Evolutionary conservation across 2,329 filamentous ascomycete species (phyloP), one percentile per base, ranked within the genome.

Genomic region (Diatrype stigma): DNA sequence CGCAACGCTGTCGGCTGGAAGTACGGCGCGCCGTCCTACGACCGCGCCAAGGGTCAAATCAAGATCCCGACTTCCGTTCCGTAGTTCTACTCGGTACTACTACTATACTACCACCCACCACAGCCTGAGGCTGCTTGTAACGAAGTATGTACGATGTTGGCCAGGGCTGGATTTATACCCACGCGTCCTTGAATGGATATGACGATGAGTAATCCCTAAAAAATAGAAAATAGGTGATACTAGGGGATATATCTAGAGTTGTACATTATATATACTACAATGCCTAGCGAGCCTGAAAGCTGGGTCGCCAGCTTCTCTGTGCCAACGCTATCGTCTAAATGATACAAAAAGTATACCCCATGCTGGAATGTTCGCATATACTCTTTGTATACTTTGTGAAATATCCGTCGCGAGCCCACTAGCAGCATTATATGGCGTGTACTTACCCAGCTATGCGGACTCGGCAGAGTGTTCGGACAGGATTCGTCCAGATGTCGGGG

Each of bases 21-120:
- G 53, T 88, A 88, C 59, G 85, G 85, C 53, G 77, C 76, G 53
- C 84, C 85, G 11, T 73, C 75, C 56, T 74, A 81, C 62, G 85
- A 88, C 63, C 76, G 85, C 51, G 80, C 77, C 69, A 80, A 77
- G 59, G 84, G 81, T n/a, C 63, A 79, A 64, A 69, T 85, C 70
- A 87, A 87, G 76, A 87, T 87, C 63, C 84, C 85, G 21, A 85
- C 79, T 34, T 78, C 74, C 48, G 81, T 86, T 49, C 79, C 77
- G 53, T 81, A 59, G 74, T 53, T 19, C 26, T 34, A n/a, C n/a
- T n/a, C n/a, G n/a, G n/a, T n/a, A n/a, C 35, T 46, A 48, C 35
- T 45, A 19, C 34, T 42, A 19, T n/a, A n/a, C n/a, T n/a, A n/a
- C n/a, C n/a, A n/a, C 7, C 40, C 38, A 42, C 32, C 28, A 34